Conservation (phyloP, 1,139 yeast species). For the Debaryomyces singareniensis region DNA sequence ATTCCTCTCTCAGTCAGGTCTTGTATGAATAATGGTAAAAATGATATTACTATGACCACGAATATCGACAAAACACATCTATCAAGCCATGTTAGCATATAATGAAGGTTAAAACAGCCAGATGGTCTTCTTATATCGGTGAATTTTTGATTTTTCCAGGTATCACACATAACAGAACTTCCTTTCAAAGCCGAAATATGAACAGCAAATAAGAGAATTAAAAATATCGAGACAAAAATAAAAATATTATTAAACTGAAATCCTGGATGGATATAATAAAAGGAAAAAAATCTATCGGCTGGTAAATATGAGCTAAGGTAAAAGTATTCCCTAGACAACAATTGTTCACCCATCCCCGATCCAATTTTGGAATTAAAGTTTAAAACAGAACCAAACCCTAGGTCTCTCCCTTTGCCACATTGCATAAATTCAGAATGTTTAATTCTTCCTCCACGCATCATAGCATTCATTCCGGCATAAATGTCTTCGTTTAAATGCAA, state of each 20-base stretch:
- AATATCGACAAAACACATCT: slow-evolving; percentile 77
- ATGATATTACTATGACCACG: slow-evolving; percentile 78
- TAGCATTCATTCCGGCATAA: slow-evolving; percentile 84
- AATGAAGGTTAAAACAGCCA: slow-evolving; percentile 72
- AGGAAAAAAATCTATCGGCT: slow-evolving; percentile 72
- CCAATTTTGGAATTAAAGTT: slow-evolving; percentile 88
- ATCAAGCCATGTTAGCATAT: slow-evolving; percentile 74
- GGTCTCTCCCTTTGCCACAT: slow-evolving; percentile 88
- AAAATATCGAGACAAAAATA: slow-evolving; percentile 66
- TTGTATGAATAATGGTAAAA: slow-evolving; percentile 72
- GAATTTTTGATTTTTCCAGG: slow-evolving; percentile 37
- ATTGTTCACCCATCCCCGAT: slow-evolving; percentile 93
- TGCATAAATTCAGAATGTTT: slow-evolving; percentile 86
- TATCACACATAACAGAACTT: slow-evolving; percentile 54
- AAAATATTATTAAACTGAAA: slow-evolving; percentile 80
- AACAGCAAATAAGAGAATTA: slow-evolving; percentile 61
- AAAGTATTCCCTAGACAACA: slow-evolving; percentile 76
- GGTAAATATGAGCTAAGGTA: slow-evolving; percentile 77
- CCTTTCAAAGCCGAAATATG: slow-evolving; percentile 62
- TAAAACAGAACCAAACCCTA: slow-evolving; percentile 79
- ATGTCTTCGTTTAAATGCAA: slow-evolving; percentile 85
- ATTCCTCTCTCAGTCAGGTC: slow-evolving; percentile 76
- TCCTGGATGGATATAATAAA: slow-evolving; percentile 90
- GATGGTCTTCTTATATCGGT: slow-evolving; percentile 59
- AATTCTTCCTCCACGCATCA: slow-evolving; percentile 76